phyloP scores from a whole-genome alignment of 2,329 filamentous ascomycete genomes.

The Furcasterigmium sp. region DNA sequence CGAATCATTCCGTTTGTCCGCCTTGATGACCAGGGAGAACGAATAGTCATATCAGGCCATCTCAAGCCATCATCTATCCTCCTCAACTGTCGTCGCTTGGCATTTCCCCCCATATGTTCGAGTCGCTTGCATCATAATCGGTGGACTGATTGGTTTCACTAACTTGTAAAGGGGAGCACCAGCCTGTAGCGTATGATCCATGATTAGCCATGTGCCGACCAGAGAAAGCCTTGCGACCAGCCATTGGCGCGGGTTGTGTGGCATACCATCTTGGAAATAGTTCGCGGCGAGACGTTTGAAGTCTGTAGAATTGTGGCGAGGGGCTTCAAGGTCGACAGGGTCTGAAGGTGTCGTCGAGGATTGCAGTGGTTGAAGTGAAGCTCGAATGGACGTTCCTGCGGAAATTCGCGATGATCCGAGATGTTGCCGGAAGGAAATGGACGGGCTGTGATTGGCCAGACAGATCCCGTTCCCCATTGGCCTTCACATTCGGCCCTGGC shows the following conservation, averaged over 20 bases:
- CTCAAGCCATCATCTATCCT: too few relatives aligned
- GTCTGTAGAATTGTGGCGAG: background rate
- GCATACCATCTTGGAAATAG: conserved; percentile 30
- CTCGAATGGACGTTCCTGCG: conserved; percentile 6
- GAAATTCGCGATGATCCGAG: conserved; percentile 16
- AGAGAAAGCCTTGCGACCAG: background rate
- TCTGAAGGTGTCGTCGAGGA: conserved; percentile 6
- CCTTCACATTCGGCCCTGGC: too few relatives aligned
- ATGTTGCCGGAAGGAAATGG: conserved; percentile 11
- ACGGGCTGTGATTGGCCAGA: conserved; percentile 8
- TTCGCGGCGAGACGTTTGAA: background rate
- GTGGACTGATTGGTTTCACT: conserved; percentile 17
- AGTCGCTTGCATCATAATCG: background rate
- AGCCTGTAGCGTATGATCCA: conserved; percentile 25
- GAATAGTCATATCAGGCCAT: too few relatives aligned
- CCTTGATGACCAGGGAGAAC: too few relatives aligned
- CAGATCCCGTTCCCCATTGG: background rate
- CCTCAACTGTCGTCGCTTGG: too few relatives aligned
- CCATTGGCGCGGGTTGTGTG: background rate
- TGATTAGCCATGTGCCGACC: conserved; percentile 24
- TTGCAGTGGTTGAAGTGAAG: background rate
- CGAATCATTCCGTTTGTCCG: too few relatives aligned
- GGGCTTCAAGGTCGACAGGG: conserved; percentile 5
- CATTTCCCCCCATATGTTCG: too few relatives aligned
- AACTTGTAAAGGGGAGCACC: conserved; percentile 34